phyloP scores from a whole-genome alignment of 495 filamentous ascomycete genomes.

The Tuber magnatum region DNA sequence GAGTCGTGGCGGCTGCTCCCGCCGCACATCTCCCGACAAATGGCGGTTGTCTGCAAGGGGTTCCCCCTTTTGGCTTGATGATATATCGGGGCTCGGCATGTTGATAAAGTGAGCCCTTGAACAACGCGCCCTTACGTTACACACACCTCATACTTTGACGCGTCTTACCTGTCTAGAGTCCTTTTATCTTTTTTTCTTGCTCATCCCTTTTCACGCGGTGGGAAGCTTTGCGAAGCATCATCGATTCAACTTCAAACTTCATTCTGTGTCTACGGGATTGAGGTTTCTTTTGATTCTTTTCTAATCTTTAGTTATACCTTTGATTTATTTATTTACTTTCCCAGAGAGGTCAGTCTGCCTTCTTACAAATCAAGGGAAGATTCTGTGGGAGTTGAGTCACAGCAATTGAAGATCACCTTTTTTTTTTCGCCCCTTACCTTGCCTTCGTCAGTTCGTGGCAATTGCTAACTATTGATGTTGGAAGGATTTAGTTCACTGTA shows the following conservation, averaged over 20 bases:
- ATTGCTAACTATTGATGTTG: not conserved
- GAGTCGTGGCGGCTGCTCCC: not conserved
- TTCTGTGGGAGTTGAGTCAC: constrained; percentile 1
- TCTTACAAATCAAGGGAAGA: not conserved
- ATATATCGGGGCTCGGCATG: not conserved
- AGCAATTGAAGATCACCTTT: not conserved
- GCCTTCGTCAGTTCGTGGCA: not conserved
- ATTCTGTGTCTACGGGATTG: not conserved
- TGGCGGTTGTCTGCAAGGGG: not conserved
- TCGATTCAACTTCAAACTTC: not conserved
- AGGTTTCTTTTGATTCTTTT: not conserved
- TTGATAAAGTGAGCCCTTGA: not conserved
- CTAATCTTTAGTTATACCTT: not conserved
- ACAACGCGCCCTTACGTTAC: not conserved
- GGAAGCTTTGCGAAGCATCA: not conserved
- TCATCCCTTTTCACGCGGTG: not conserved
- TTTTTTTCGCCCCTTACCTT: not conserved
- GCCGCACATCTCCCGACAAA: not conserved
- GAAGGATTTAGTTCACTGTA: not conserved
- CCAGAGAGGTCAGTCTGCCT: not conserved
- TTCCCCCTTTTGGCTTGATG: not conserved
- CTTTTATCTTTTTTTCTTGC: not conserved
- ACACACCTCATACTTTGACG: not conserved
- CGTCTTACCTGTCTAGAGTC: not conserved
- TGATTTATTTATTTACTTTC: not conserved